Base-by-base conservation (phyloP, 768 basidiomycete genomes). In the Mycena rosella region DNA sequence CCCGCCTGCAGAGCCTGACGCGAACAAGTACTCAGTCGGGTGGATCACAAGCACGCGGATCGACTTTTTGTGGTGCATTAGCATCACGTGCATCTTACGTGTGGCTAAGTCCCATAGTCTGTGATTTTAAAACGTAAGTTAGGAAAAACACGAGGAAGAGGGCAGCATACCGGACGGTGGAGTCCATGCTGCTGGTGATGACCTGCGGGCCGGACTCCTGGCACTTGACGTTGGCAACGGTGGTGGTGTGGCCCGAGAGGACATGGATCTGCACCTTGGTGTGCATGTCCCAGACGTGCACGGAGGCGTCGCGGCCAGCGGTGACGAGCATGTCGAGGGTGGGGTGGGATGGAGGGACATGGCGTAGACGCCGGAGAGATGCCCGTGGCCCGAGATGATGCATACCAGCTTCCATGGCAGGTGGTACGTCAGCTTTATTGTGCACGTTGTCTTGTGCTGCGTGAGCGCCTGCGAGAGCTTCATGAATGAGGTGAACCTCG, bases 61-160 rank as follows among this genome's bases (percentile, higher is more conserved):
- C 17, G 94, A 95, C 79, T 99, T 99, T 81, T 99, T 99, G 86
- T 99, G 98, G 78, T 99, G 98, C n/a, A 98, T 99, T 44, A 99
- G 84, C 14, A 96, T 98, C 18, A 92, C 89, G 90, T 94, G 94
- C 29, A 96, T 96, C 80, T 98, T 99, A 38, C 98, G 97, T 5
- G 98, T 98, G 0, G 96, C 96, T 32, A 99, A 86, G 77, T 99
- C 98, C 98, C 98, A 99, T 51, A 99, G 80, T 48, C 96, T 95
- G 49, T 26, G 32, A 11, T 1, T 17, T 22, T 24, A n/a, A n/a
- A n/a, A n/a, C n/a, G 17, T 27, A 44, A 63, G 67, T 55, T 60
- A 51, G 30, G 65, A 27, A 74, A 36, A 20, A 24, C 58, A 34
- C 58, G 8, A 34, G 29, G 56, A 60, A 14, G 30, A 52, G n/a